phyloP scores from a whole-genome alignment of 2,329 filamentous ascomycete species.

The Pyrenophora teres region DNA sequence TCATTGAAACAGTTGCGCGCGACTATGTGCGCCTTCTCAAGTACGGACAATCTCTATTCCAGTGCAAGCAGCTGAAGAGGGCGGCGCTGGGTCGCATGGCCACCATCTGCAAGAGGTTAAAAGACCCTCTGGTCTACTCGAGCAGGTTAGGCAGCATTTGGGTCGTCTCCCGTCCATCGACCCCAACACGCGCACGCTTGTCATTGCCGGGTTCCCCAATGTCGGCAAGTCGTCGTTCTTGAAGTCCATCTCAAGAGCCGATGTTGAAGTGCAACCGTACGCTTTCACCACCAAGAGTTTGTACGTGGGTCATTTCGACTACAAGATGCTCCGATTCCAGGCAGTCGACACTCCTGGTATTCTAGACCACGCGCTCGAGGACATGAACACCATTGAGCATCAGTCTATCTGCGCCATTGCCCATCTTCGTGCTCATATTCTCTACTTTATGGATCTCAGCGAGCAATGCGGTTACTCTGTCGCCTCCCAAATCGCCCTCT shows the following conservation, averaged over 20 bases:
- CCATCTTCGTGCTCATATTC: constrained; percentile 89
- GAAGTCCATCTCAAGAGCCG: constrained; percentile 86
- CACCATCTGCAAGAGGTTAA: constrained; percentile 91
- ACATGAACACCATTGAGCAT: constrained; percentile 99
- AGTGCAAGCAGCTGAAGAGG: constrained; percentile 98
- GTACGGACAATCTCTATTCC: constrained; percentile 88
- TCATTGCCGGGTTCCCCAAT: constrained; percentile 98
- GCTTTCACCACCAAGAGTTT: constrained; percentile 98
- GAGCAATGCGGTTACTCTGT: constrained; percentile 97
- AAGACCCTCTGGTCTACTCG: constrained; percentile 93
- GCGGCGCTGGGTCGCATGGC: constrained; percentile 97
- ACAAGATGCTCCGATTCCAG: constrained; percentile 88
- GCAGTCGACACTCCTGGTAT: constrained; percentile 99
- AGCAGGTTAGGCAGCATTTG: constrained; percentile 95
- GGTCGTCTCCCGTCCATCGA: constrained; percentile 98
- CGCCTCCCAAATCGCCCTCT: constrained; percentile 88
- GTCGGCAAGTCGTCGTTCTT: constrained; percentile 92
- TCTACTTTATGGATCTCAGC: constrained; percentile 98
- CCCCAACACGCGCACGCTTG: constrained; percentile 91
- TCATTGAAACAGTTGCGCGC: constrained; percentile 93
- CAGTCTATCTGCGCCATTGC: constrained; percentile 98
- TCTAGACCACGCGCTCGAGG: constrained; percentile 93
- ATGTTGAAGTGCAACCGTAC: constrained; percentile 97
- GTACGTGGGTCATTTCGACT: constrained; percentile 98
- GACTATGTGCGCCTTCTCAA: constrained; percentile 96